Evolutionary conservation across 2,329 filamentous ascomycete species (phyloP).

Genomic region (Aspergillus felis): DNA sequence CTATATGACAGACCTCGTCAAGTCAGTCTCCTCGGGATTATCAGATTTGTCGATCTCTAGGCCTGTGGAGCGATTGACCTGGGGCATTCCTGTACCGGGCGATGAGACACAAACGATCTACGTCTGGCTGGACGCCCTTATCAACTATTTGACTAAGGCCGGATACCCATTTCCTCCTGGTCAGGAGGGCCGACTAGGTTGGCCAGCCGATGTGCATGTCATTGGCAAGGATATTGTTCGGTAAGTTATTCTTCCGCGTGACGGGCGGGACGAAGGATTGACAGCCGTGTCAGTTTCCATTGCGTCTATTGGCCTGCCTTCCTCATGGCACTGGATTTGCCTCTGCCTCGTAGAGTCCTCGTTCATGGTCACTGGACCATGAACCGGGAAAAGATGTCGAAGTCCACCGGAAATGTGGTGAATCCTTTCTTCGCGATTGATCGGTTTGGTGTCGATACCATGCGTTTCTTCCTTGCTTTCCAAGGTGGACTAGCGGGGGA

Average conservation of each 20-base stretch:
- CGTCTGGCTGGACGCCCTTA: slow-evolving; percentile 93
- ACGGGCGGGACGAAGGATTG: slow-evolving; percentile 11
- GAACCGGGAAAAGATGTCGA: slow-evolving; percentile 90
- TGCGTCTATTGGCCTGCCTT: slow-evolving; percentile 98
- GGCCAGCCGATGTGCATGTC: slow-evolving; percentile 89
- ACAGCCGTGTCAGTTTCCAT: slow-evolving; percentile 61
- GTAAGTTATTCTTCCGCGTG: slow-evolving; percentile 22
- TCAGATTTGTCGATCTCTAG: slow-evolving; percentile 87
- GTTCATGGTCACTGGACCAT: slow-evolving; percentile 96
- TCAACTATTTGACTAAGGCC: slow-evolving; percentile 87
- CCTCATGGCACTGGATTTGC: slow-evolving; percentile 79
- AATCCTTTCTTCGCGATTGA: slow-evolving; percentile 90
- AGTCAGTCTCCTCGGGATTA: slow-evolving; percentile 72
- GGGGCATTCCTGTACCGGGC: slow-evolving; percentile 85
- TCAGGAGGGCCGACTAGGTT: slow-evolving; percentile 60
- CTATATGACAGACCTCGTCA: slow-evolving; percentile 73
- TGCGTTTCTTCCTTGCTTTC: slow-evolving; percentile 84
- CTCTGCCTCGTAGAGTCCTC: slow-evolving; percentile 72
- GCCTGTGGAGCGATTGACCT: slow-evolving; percentile 70
- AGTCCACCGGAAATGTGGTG: slow-evolving; percentile 90
- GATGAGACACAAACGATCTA: slow-evolving; percentile 89
- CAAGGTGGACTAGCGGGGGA: slow-evolving; percentile 75
- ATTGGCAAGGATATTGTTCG: slow-evolving; percentile 95
- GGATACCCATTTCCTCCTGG: slow-evolving; percentile 75
- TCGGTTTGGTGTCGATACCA: slow-evolving; percentile 78